Conservation (phyloP, 805 yeast genomes). For the Phaffomyces opuntiae region DNA sequence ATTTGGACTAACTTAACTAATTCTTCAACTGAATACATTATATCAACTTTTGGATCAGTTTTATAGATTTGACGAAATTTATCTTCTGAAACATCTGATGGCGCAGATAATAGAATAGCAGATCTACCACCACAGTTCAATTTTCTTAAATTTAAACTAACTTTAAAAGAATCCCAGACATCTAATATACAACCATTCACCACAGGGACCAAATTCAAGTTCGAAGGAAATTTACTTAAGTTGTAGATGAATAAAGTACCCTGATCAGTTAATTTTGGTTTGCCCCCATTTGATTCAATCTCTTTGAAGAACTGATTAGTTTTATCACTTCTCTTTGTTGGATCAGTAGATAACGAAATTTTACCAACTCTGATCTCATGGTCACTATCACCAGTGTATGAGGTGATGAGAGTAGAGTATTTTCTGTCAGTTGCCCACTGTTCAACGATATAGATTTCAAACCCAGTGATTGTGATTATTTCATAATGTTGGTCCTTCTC, state of each 20-base stretch:
- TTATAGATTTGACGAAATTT: constrained; percentile 74
- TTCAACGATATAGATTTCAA: constrained; percentile 86
- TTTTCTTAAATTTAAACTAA: constrained; percentile 71
- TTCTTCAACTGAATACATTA: constrained; percentile 35
- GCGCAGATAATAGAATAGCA: constrained; percentile 59
- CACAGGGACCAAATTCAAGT: constrained; percentile 63
- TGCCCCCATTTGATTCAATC: constrained; percentile 56
- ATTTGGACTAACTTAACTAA: constrained; percentile 70
- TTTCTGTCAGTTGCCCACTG: constrained; percentile 84
- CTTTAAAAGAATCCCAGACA: constrained; percentile 49
- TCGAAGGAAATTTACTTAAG: constrained; percentile 72
- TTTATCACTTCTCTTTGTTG: constrained; percentile 27
- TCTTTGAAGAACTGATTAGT: constrained; percentile 61
- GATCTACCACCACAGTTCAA: constrained; percentile 84
- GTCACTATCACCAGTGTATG: constrained; percentile 78
- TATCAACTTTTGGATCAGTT: constrained; percentile 34
- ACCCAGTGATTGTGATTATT: constrained; percentile 54
- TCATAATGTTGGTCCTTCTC: constrained; percentile 37
- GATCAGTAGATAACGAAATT: constrained; percentile 39
- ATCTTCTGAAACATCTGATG: constrained; percentile 72
- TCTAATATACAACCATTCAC: constrained; percentile 45
- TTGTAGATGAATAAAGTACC: constrained; percentile 76
- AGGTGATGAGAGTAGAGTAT: constrained; percentile 60
- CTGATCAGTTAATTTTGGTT: constrained; percentile 53
- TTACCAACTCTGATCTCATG: constrained; percentile 57